Base-by-base conservation (phyloP, 306 rosid genomes). In the Citrullus mucosospermus region DNA sequence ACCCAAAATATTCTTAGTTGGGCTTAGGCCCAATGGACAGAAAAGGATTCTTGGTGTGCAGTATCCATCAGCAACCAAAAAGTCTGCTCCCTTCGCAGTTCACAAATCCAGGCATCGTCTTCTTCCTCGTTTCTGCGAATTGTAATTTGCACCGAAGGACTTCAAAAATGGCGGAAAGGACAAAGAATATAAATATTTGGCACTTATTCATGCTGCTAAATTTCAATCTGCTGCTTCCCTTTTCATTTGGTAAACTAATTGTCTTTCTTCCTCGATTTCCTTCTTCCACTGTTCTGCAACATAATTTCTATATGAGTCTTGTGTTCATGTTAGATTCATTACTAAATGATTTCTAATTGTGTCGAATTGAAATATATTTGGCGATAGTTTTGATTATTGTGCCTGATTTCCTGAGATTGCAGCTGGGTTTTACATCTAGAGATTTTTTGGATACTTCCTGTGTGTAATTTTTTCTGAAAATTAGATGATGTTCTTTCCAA, bases 151-250 rank as follows among this genome's bases (percentile, higher is more conserved):
- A 16, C 61, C 28, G 46, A 16, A 53, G 32, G 32, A 16, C 15
- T 51, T 32, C 43, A 73, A 28, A 50, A 73, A 73, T 73, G 78
- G 61, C 61, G 48, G 48, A 73, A 73, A 10, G 74, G 65, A 41
- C 11, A 50, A 83, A 83, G 22, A 81, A 12, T 57, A 81, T 88
- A 86, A 85, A 87, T 61, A 69, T 43, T 75, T 80, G 86, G 54
- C 77, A 88, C 78, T 83, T 89, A 58, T 82, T 89, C 30, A 68
- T 80, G 15, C 83, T 91, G 81, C 57, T 93, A 57, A 73, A 83
- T 84, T 79, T 91, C 84, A 88, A 86, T 79, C 81, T 82, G 16
- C 59, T 80, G 79, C 61, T 90, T 53, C 87, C 92, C 36, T 81
- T 79, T 83, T 84, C 91, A 13, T 83, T 84, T 68, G 87, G 88